phyloP scores from a whole-genome alignment of 2,329 filamentous ascomycete species.

The Aspergillus sp. region DNA sequence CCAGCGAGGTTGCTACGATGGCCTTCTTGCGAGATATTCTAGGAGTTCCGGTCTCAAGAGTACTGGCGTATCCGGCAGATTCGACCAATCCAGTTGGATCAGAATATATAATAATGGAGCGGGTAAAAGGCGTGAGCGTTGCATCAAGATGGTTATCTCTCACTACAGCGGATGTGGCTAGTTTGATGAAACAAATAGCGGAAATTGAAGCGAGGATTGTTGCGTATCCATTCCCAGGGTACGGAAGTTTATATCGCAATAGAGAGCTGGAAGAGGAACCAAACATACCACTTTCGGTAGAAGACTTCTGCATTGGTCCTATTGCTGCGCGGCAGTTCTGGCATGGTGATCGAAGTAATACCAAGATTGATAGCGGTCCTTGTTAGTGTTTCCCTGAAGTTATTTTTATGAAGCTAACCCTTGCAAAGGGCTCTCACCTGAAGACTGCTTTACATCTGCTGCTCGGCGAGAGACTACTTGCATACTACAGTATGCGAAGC shows the following conservation, averaged over 20 bases:
- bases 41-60: constrained; percentile 39
- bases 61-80: constrained; percentile 39
- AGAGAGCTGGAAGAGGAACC: constrained; percentile 21
- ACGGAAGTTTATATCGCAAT: constrained; percentile 32
- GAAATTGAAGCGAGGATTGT: constrained; percentile 31
- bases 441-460: constrained; percentile 28
- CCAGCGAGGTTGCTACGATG: constrained; percentile 32
- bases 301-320: constrained; percentile 32
- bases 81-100: constrained; percentile 42
- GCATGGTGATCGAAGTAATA: constrained; percentile 28
- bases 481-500: constrained; percentile 25
- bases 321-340: constrained; percentile 33
- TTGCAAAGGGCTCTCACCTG: constrained; percentile 21
- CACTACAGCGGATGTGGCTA: constrained; percentile 27
- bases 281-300: constrained; percentile 19
- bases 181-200: constrained; percentile 30
- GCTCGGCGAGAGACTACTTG: constrained; percentile 28
- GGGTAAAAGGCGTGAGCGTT: constrained; percentile 37
- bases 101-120: constrained; percentile 49
- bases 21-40: constrained; percentile 31
- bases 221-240: constrained; percentile 29
- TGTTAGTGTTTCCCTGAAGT: constrained; percentile 17
- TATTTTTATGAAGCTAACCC: too few relatives aligned
- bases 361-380: constrained; percentile 29
- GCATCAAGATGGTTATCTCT: constrained; percentile 29